These are phyloP conservation scores for Plasmopara viticola DNA, from an alignment of 352 stramenopile genomes.

Conservation along the genomic window DNA sequence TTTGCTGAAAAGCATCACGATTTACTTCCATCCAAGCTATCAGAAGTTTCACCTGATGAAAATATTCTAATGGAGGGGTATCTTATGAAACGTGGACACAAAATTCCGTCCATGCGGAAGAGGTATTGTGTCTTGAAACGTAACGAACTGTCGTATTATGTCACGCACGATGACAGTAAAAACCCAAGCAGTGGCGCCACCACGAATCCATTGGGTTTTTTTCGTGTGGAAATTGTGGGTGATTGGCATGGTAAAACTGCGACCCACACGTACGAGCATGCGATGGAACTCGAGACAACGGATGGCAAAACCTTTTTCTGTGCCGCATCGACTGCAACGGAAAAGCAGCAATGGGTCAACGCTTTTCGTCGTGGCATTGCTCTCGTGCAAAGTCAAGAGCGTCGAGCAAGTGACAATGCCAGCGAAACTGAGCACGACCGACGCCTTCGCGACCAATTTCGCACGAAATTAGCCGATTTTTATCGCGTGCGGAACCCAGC, in stretches of 20 bases:
- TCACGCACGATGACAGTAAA: constrained; percentile 64
- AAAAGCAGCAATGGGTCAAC: constrained; percentile 57
- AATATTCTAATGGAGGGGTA: constrained; percentile 67
- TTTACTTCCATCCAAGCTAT: background rate
- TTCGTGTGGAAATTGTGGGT: constrained; percentile 47
- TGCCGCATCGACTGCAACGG: constrained; percentile 37
- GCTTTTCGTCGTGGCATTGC: constrained; percentile 53
- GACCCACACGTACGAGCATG: constrained; percentile 43
- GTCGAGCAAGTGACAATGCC: constrained; percentile 1
- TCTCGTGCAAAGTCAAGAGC: constrained; percentile 15
- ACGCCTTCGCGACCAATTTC: constrained; percentile 23
- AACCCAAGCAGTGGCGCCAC: constrained; percentile 26
- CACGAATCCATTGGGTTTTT: constrained; percentile 23
- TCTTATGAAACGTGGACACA: constrained; percentile 62
- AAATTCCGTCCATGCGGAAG: constrained; percentile 71
- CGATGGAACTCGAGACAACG: constrained; percentile 59
- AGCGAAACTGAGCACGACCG: constrained; percentile 15
- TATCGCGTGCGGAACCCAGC: constrained; percentile 50
- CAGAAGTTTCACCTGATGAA: constrained; percentile 1
- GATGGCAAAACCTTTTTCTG: constrained; percentile 74
- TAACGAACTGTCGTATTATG: constrained; percentile 52
- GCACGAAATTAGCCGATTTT: constrained; percentile 38
- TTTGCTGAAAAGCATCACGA: constrained; percentile 3
- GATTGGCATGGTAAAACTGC: constrained; percentile 68
- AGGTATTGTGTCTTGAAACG: constrained; percentile 60